Evolutionary conservation across 2,329 filamentous ascomycete species (phyloP).

Genomic region (Fusarium praegraminearum): DNA sequence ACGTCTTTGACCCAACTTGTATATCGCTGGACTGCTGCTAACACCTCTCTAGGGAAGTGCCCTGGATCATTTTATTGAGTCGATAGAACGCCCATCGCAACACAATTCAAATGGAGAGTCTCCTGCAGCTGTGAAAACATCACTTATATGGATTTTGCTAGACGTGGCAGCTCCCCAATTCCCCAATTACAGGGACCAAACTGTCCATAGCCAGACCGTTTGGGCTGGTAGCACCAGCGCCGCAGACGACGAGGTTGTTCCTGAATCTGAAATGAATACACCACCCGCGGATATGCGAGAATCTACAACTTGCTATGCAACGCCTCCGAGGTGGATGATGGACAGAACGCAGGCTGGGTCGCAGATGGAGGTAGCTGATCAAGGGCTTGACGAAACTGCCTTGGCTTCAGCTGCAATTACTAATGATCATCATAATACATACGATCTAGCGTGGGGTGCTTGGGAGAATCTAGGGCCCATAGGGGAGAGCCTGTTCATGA

Average conservation of each 20-base stretch:
- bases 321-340: constrained; percentile 25
- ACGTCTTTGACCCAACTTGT: not conserved
- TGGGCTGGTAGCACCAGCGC: not conserved
- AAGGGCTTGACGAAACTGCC: fast-evolving
- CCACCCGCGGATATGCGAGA: constrained; percentile 29
- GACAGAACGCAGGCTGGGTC: not conserved
- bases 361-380: not conserved
- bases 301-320: constrained; percentile 36
- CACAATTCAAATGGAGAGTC: not conserved
- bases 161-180: constrained; percentile 33
- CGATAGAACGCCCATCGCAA: not conserved
- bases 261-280: not conserved
- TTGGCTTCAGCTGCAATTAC: not conserved
- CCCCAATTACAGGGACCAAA: constrained; percentile 13
- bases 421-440: not conserved
- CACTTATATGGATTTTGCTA: constrained; percentile 25
- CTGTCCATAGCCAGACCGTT: not conserved
- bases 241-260: not conserved
- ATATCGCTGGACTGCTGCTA: not conserved
- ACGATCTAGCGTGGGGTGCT: constrained; percentile 33
- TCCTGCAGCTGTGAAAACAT: constrained; percentile 6
- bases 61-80: constrained; percentile 22
- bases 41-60: not conserved
- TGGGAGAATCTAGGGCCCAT: constrained; percentile 32
- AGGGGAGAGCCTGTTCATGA: constrained; percentile 4